These are phyloP conservation scores for Phytophthora tentaculata DNA, from an alignment of 352 stramenopile genomes.

Conservation along the genomic window DNA sequence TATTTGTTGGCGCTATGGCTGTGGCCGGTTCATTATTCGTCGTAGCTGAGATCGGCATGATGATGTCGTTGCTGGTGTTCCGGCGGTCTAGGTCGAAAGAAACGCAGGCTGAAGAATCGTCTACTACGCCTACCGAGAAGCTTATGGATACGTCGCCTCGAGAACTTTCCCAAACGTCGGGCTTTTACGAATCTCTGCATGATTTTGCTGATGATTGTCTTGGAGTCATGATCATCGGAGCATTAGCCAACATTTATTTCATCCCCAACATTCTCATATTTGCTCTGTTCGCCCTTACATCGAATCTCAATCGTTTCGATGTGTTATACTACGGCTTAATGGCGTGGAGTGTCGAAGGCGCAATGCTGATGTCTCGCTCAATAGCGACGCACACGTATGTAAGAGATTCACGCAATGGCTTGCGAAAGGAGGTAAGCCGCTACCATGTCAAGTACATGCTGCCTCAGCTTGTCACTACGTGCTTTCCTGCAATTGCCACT, in stretches of 20 bases:
- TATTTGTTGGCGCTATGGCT: conserved; percentile 75
- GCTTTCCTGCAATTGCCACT: conserved; percentile 42
- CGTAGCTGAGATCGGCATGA: conserved; percentile 71
- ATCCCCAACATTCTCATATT: conserved; percentile 59
- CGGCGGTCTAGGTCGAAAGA: conserved; percentile 2
- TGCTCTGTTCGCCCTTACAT: conserved; percentile 47
- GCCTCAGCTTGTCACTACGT: conserved; percentile 34
- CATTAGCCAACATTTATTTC: conserved; percentile 67
- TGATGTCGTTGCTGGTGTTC: conserved; percentile 48
- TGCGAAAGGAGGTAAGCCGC: conserved; percentile 44
- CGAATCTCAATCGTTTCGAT: conserved; percentile 30
- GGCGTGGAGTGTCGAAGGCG: conserved; percentile 42
- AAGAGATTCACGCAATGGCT: conserved; percentile 54
- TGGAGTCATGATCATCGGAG: conserved; percentile 44
- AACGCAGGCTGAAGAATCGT: not conserved
- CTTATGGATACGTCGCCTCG: not conserved
- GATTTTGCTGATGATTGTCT: conserved; percentile 57
- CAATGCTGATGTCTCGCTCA: conserved; percentile 57
- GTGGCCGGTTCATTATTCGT: conserved; percentile 68
- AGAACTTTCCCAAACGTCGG: not conserved
- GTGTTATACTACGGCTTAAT: conserved; percentile 47
- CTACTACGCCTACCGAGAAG: not conserved
- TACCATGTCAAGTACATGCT: conserved; percentile 56
- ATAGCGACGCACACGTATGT: conserved; percentile 55
- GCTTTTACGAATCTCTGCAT: conserved; percentile 36